Base-by-base conservation (phyloP, 2,329 filamentous ascomycete genomes). In the Drechslerella coelobrocha region DNA sequence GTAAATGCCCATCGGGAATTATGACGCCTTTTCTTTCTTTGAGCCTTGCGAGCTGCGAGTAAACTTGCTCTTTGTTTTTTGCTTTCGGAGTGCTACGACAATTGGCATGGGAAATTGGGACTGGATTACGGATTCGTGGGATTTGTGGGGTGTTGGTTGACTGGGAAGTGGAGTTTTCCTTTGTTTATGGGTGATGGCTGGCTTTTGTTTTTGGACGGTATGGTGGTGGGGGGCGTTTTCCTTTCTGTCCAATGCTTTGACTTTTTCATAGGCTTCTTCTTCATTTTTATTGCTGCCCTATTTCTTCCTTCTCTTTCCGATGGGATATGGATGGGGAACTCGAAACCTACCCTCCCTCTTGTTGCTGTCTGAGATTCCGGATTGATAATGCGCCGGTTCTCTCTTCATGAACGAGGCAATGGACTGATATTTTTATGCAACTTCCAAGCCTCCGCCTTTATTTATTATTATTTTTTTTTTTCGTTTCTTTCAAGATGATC, bases 181-280 rank as follows among this genome's bases (percentile, higher is more conserved):
- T 45, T 45, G 41, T 45, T 45, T 39, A 39, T n/a, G 12, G 12
- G 41, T 45, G n/a, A 19, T n/a, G 21, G n/a, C n/a, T 45, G 4
- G 41, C 41, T 45, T 14, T 45, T 45, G 12, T 34, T 45, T 45
- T 10, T 19, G 41, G 41, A 45, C 21, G 41, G 41, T 21, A 45
- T 21, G 41, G 8, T 45, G 41, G 41, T 17, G 17, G 41, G 19
- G 21, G 41, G 41, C 41, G 41, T 45, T 45, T 39, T 45, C 19
- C 4, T 41, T 45, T 21, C 19, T 21, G 14, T 45, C 21, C 9
- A 19, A 14, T 19, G 41, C 19, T 14, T 17, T 23, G 41, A 19
- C 19, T 21, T 3, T 21, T 45, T 45, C 17, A 41, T 23, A 7
- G 17, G 41, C n/a, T n/a, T 31, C 19, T 5, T 45, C 41, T n/a